Evolutionary conservation across 2,329 filamentous ascomycete species (phyloP).

Genomic region (Fusarium luffae): DNA sequence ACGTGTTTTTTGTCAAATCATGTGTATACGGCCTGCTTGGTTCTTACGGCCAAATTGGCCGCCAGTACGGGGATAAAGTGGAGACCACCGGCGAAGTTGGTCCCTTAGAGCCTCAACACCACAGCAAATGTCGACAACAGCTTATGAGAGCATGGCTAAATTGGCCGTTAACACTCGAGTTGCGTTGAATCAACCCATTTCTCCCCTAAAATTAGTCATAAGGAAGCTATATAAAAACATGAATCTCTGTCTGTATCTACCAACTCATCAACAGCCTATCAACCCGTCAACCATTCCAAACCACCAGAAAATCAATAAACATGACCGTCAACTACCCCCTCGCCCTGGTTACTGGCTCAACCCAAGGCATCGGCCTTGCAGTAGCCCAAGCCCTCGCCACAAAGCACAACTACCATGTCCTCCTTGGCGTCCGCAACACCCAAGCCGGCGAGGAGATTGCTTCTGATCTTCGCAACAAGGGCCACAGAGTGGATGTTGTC

Average conservation of each 20-base stretch:
- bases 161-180: too few relatives aligned
- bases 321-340: constrained; percentile 23
- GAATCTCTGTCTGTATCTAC: too few relatives aligned
- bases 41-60: neutral
- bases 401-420: constrained; percentile 47
- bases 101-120: neutral
- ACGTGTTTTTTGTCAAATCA: neutral
- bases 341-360: constrained; percentile 41
- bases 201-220: too few relatives aligned
- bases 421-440: constrained; percentile 50
- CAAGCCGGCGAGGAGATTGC: constrained; percentile 42
- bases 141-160: neutral
- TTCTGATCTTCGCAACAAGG: constrained; percentile 36
- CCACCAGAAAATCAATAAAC: neutral
- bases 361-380: constrained; percentile 38
- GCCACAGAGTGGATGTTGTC: constrained; percentile 41
- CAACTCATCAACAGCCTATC: neutral
- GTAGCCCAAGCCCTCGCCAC: constrained; percentile 40
- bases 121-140: neutral
- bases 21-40: neutral
- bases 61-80: neutral
- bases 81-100: neutral
- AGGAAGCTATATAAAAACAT: neutral
- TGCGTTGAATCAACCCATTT: too few relatives aligned
- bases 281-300: neutral